A percentile compares a stretch with the other conserved stretches of the same genome.
Evolutionary conservation across 352 stramenopile genomes (phyloP).

Genomic region (Pythium folliculosum): DNA sequence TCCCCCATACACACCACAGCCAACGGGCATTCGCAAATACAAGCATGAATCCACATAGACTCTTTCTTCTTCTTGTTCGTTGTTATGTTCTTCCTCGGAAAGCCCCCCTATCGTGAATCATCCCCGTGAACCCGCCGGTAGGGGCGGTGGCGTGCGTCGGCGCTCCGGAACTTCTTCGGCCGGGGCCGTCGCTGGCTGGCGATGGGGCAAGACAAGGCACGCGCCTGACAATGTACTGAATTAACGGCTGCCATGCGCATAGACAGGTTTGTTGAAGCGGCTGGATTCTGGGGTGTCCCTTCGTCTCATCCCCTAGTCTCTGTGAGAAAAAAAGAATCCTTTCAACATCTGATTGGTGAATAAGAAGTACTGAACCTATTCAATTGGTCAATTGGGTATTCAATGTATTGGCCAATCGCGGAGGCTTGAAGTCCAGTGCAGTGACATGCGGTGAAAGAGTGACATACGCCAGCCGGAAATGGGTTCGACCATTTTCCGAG

Average conservation of each 20-base stretch:
- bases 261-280: constrained; percentile 16
- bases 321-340: constrained; percentile 10
- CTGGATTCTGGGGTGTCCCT: constrained; percentile 15
- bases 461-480: constrained; percentile 14
- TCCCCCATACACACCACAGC: background rate
- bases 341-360: background rate
- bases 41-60: background rate
- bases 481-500: background rate
- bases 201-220: background rate
- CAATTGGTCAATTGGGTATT: too few species aligned
- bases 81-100: background rate
- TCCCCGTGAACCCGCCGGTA: background rate
- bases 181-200: background rate
- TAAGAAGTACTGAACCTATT: too few species aligned
- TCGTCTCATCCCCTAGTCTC: constrained; percentile 13
- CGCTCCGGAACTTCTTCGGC: too few species aligned
- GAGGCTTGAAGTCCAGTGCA: constrained; percentile 10
- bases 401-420: constrained; percentile 12
- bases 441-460: constrained; percentile 20
- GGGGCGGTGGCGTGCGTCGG: too few species aligned
- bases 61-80: background rate
- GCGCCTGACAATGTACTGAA: constrained; percentile 1
- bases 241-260: background rate
- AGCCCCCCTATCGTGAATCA: background rate
- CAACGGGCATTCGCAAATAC: background rate